Conservation (phyloP, 2,329 filamentous ascomycete species). For the Chalara sp. region DNA sequence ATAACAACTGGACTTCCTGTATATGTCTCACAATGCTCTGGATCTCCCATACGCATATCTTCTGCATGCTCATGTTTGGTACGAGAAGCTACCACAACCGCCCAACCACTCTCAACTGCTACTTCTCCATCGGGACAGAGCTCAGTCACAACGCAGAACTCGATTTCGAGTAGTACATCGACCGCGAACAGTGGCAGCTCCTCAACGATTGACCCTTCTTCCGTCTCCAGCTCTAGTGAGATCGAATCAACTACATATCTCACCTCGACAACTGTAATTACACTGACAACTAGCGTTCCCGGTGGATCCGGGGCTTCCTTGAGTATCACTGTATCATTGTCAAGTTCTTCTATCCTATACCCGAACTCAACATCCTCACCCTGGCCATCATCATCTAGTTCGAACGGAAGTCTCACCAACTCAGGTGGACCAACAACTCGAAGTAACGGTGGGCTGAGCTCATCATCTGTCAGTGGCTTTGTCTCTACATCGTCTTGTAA, state of each 20-base stretch:
- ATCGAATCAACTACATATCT: background rate
- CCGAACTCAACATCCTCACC: background rate
- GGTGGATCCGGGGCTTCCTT: background rate
- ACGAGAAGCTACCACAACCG: background rate
- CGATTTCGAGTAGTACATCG: background rate
- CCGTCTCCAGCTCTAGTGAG: background rate
- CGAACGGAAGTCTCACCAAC: background rate
- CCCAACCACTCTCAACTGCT: background rate
- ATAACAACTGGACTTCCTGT: conserved; percentile 14
- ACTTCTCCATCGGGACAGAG: background rate
- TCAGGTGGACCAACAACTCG: too few relatives aligned
- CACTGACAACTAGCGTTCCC: conserved; percentile 5
- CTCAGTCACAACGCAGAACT: background rate
- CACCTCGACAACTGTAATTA: background rate
- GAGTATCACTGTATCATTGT: background rate
- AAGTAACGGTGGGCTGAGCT: too few relatives aligned
- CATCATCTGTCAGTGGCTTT: too few relatives aligned
- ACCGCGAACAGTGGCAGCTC: background rate
- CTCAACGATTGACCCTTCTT: background rate
- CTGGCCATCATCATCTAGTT: background rate
- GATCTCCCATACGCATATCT: conserved; percentile 15
- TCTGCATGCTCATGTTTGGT: conserved; percentile 20
- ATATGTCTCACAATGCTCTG: conserved; percentile 17
- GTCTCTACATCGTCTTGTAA: too few relatives aligned
- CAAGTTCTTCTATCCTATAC: background rate